These are phyloP conservation scores for Actinidia chinensis DNA, from an alignment of 179 eudicot genomes.

Conservation along the genomic window DNA sequence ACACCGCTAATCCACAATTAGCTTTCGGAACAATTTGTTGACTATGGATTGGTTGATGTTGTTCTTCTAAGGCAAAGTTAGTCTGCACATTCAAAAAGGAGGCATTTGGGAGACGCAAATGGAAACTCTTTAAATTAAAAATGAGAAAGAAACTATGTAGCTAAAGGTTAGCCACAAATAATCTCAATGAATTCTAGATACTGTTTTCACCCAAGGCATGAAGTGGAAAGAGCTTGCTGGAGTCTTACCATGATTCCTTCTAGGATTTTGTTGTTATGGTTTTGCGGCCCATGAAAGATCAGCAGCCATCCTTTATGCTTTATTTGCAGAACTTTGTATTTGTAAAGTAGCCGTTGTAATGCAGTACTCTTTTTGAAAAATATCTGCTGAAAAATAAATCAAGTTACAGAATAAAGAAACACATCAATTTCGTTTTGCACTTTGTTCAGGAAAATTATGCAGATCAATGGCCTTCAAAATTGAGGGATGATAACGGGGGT, in stretches of 20 bases:
- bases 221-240: conserved; percentile 3
- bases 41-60: conserved; percentile 27
- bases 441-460: too few species aligned
- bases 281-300: conserved; percentile 32
- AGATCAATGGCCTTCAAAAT: too few species aligned
- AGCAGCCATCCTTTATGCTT: conserved; percentile 36
- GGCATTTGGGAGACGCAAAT: background rate
- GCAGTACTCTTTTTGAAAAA: conserved; percentile 35
- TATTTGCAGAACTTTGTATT: conserved; percentile 27
- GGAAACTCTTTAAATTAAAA: background rate
- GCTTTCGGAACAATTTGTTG: conserved; percentile 16
- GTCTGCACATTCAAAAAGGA: conserved; percentile 28
- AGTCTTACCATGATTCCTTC: conserved; percentile 49
- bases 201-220: background rate
- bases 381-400: conserved; percentile 33
- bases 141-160: background rate
- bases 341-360: conserved; percentile 33
- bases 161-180: background rate
- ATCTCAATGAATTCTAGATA: background rate
- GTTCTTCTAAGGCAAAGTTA: conserved; percentile 20
- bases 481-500: background rate
- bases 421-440: background rate
- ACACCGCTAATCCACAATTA: conserved; percentile 24
- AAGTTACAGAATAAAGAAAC: background rate
- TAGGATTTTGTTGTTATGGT: conserved; percentile 30